Base-by-base conservation (phyloP, 2,329 filamentous ascomycete species). In the Calonectria hongkongensis region DNA sequence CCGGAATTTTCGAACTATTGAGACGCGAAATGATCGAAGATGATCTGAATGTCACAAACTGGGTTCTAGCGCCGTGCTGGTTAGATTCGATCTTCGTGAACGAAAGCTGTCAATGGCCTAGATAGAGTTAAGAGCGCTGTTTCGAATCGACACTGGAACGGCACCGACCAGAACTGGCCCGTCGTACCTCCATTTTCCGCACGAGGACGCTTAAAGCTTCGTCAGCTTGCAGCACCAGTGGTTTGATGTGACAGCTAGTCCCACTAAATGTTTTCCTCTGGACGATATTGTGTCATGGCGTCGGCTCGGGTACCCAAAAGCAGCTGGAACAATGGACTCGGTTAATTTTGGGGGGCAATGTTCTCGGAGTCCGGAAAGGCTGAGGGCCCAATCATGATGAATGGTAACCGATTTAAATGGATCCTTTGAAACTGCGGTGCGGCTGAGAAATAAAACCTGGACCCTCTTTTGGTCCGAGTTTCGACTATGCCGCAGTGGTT, bases 211-310 rank as follows among this genome's bases (percentile, higher is more conserved):
- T 18, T 47, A 30, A 25, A 56, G 47, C 58, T 45, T 67, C 69
- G 56, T 71, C 64, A 71, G 18, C 54, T 15, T 39, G 12, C 30
- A 64, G 41, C 18, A 47, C 21, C 18, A 41, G 16, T 48, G 30
- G 62, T 36, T 36, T 48, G 33, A 71, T 51, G 68, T 33, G 30
- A 51, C 10, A 50, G n/a, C 30, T 21, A 27, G 63, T 54, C 36
- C 69, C 63, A 67, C 54, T 47, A 67, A 71, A 51, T 54, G 69
- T 71, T 71, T 68, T 39, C 36, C 50, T 48, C 28, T 48, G 9
- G 33, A 13, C n/a, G 43, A 66, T 47, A 47, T 67, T 71, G 51
- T 54, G 69, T 67, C 64, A 71, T 67, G 69, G 56, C 69, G 64
- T 63, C 64, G 69, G 64, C 13, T 18, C 50, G 33, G 45, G 50